Evolutionary conservation across 495 filamentous ascomycete genomes (phyloP).

Genomic region (Elasticomyces elasticus): DNA sequence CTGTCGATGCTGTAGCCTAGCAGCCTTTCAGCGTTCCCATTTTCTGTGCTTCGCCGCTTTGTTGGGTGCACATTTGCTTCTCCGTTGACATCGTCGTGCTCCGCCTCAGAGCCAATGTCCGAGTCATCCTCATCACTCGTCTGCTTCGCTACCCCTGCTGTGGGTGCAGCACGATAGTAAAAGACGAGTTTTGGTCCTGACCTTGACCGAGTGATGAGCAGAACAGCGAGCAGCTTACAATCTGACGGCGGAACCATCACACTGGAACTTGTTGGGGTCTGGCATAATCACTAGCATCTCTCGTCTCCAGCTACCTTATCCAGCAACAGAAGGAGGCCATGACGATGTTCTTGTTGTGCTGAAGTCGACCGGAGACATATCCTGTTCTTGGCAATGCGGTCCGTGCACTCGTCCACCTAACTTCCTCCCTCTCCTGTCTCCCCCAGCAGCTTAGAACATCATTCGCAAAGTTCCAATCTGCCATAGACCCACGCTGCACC

Average conservation of each 20-base stretch:
- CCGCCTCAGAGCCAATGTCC: constrained; percentile 44
- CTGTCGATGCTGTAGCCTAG: constrained; percentile 66
- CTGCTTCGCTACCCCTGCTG: background rate
- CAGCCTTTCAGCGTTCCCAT: no score
- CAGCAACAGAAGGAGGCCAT: no score
- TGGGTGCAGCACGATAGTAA: constrained; percentile 12
- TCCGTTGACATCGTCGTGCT: background rate
- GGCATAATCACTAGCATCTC: no score
- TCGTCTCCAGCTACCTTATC: no score
- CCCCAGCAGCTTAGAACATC: background rate
- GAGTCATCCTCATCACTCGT: background rate
- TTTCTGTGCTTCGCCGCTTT: background rate
- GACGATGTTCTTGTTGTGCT: background rate
- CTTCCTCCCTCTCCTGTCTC: background rate
- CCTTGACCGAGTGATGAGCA: constrained; percentile 12
- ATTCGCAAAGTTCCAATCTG: no score
- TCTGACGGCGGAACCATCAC: background rate
- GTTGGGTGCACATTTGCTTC: background rate
- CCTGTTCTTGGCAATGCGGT: no score
- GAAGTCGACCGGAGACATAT: no score
- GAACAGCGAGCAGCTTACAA: constrained; percentile 7
- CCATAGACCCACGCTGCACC: no score
- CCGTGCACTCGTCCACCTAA: background rate
- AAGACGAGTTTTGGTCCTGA: constrained; percentile 18
- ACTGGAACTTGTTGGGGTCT: background rate